Base-by-base conservation (phyloP, 2,329 filamentous ascomycete genomes). In the Berkeleyomyces basicola region DNA sequence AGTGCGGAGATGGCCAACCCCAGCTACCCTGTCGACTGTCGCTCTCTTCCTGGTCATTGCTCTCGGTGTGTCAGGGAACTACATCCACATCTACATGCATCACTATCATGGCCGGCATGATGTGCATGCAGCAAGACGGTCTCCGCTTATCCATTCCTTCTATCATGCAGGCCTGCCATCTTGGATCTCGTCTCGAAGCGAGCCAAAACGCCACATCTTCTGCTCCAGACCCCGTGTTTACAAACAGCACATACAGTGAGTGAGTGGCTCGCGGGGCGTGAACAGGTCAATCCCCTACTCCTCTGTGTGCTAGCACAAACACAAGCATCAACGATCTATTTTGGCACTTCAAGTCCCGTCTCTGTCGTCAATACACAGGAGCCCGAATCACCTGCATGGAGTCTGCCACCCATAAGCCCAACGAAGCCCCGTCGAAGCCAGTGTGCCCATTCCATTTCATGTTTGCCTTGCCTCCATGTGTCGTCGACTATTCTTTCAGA, bases 161-260 rank as follows among this genome's bases (percentile, higher is more conserved):
- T 31, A 31, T n/a, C 33, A 55, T 55, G 51, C 51, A 55, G 51
- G n/a, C 6, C 33, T 11, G 14, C n/a, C 33, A 55, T 31, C 36
- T 55, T 55, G 51, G 39, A 55, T 55, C 51, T 55, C 51, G 51
- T 55, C 51, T 55, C 51, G 33, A 55, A 55, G 51, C 33, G 33
- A 55, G 16, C 14, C 2, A n/a, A 55, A 55, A 55, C 51, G 51
- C 33, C 51, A 55, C 51, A 55, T 10, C 51, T 55, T 31, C 51
- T 46, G 14, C 43, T 46, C 16, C 14, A 46, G 43, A n/a, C 43
- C 11, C 11, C 14, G 43, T 53, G 14, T 23, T 14, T 55, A 7
- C 14, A 55, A 55, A 55, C 51, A 55, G 39, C 51, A 36, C 51
- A 55, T 55, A 37, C 51, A 55, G 31, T 23, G 23, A 23, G 23